Evolutionary conservation across 2,329 filamentous ascomycete genomes (phyloP), one percentile per base, ranked within the genome.

Genomic region (Aureobasidium sp.): DNA sequence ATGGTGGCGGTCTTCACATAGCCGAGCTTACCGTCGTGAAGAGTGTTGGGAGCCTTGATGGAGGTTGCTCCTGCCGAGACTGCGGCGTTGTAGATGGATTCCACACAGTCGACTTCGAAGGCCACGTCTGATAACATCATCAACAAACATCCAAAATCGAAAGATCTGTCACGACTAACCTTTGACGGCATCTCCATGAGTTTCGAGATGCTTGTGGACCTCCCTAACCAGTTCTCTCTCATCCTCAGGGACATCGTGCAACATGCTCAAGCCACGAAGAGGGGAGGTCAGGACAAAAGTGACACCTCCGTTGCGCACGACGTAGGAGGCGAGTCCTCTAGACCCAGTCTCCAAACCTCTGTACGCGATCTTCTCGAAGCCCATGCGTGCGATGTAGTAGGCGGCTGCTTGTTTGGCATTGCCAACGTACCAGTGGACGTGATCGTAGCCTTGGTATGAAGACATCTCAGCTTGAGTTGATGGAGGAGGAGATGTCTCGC

Each of bases 371-470:
- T 88, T 88, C 74, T 88, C 84, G 83, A 98, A 97, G 65, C 94
- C 95, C 84, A 98, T 94, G 71, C 94, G 92, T 15, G 89, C 91
- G 71, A 91, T 91, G 82, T 97, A 98, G 82, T 93, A 98, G 18
- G 91, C 88, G 45, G 95, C 95, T 3, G 94, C 93, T 84, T 98
- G 95, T 82, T 98, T 98, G 73, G 95, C 95, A 77, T 98, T 98
- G 76, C 95, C 94, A 36, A 98, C 95, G 84, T 94, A 97, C 95
- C 95, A 98, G 71, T 94, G 95, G 65, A 97, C 88, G 80, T 97
- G 93, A 81, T 97, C 93, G 78, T 97, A 98, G 75, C 93, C 94
- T 68, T 89, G 88, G 82, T 97, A 95, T 76, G 67, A 67, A 18
- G 66, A 55, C 25, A 66, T 40, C 13, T 67, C 66, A 48, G 48